Percentiles rank a stretch among this genome's conserved stretches.
These are phyloP conservation scores for Acanthamoeba lugdunensis DNA, from an alignment of 208 protist genomes.

Conservation along the genomic window DNA sequence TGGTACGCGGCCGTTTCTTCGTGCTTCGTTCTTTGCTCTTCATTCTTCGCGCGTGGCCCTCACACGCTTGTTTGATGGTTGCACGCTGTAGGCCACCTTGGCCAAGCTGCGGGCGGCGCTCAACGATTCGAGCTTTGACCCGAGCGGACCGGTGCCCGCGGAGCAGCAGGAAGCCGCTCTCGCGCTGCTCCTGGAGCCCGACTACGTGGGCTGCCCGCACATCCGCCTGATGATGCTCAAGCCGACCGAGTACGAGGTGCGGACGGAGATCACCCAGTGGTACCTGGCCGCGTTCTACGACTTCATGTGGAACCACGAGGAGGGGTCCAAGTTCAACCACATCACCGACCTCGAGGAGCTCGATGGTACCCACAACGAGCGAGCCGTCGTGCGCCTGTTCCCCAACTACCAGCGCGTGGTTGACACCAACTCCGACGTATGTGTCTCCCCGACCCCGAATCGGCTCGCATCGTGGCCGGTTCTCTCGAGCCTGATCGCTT, in stretches of 20 bases:
- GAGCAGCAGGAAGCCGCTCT: conserved; percentile 4
- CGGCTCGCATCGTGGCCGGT: not conserved
- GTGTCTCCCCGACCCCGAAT: not conserved
- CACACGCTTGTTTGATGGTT: not conserved
- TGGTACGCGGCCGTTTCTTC: not conserved
- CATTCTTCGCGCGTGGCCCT: not conserved
- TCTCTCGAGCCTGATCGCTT: not conserved
- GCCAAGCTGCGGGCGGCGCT: not conserved
- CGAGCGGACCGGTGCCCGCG: not conserved
- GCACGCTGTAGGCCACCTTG: not conserved
- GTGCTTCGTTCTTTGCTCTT: not conserved
- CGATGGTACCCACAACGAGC: not conserved
- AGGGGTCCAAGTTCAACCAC: conserved; percentile 19
- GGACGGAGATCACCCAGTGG: not conserved
- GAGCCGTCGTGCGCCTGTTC: not conserved
- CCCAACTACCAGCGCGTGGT: not conserved
- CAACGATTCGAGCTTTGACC: conserved; percentile 5
- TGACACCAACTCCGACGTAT: not conserved
- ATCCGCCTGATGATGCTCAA: not conserved
- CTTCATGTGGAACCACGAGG: conserved; percentile 48
- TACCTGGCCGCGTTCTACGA: conserved; percentile 22
- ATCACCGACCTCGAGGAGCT: conserved; percentile 36
- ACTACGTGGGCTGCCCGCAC: conserved; percentile 30
- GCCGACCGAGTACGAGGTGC: conserved; percentile 7
- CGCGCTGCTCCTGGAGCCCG: conserved; percentile 2